Base-by-base conservation (phyloP, 441 rosid species). In the Populus hybrid region DNA sequence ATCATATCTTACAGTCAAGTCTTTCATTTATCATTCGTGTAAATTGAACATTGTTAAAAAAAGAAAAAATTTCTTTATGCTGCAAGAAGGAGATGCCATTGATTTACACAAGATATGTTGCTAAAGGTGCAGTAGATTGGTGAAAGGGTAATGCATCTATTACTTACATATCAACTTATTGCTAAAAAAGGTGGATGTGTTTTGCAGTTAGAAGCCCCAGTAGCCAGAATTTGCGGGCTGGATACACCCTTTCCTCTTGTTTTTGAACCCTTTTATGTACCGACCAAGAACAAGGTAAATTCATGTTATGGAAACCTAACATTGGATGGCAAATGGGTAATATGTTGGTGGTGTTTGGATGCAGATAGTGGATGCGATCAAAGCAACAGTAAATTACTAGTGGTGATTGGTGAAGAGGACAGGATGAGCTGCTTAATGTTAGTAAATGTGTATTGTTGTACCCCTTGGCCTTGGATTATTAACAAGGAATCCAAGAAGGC, bases 221-320 rank as follows among this genome's bases (percentile, higher is more conserved):
- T 95, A 42, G 89, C 92, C 65, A 88, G 97, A 84, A 88, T 95
- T 29, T 95, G 97, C 67, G 99, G 98, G 68, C 82, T 92, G 42
- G 97, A 93, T 86, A 95, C 99, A 7, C 99, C 99, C 11, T 92
- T 92, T 78, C 98, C 99, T 20, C 97, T 91, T 38, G 97, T 93
- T 73, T 93, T 95, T 31, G 98, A 95, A 72, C 99, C 98, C 11
- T 93, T 95, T 78, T 93, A 93, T 79, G 81, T 95, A 88, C 98
- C 97, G 68, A 93, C 84, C 71, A 93, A 93, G 90, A 95, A 92
- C 88, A 92, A 91, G 92, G 97, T 87, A 76, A 78, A 74, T 29
- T 18, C 16, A 7, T 26, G 18, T 69, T 3, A 21, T 64, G 28
- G 65, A 29, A 56, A 69, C 24, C 20, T 23, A 16, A 11, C 16